phyloP scores from a whole-genome alignment of 345 rosid genomes.

The Bruguiera gymnorhiza region DNA sequence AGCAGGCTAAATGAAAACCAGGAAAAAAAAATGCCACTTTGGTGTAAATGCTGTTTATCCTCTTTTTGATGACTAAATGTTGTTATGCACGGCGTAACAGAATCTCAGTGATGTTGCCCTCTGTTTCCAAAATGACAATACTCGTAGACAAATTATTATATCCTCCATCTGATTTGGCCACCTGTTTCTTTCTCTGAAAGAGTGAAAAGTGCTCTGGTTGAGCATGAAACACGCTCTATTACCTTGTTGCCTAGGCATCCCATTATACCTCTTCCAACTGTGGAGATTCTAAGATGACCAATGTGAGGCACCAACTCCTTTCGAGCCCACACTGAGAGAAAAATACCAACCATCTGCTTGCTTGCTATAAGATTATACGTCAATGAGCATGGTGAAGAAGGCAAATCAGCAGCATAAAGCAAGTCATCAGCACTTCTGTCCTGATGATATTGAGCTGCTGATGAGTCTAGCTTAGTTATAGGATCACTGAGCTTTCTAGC shows the following conservation, averaged over 20 bases:
- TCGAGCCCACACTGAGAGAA: conserved; percentile 82
- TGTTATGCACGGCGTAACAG: no score
- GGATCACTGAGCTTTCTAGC: conserved; percentile 44
- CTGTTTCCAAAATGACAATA: no score
- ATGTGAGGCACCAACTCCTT: conserved; percentile 77
- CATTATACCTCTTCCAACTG: conserved; percentile 92
- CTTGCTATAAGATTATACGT: conserved; percentile 63
- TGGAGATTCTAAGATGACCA: conserved; percentile 75
- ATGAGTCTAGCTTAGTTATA: conserved; percentile 31
- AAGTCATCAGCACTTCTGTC: conserved; percentile 23
- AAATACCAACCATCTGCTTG: conserved; percentile 98
- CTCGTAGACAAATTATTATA: no score
- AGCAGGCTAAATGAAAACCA: no score
- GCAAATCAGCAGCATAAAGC: conserved; percentile 28
- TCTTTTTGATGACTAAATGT: no score
- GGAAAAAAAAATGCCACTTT: no score
- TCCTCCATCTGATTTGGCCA: no score
- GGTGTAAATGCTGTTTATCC: no score
- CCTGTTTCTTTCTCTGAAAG: neutral
- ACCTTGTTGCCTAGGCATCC: conserved; percentile 95
- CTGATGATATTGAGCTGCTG: conserved; percentile 29
- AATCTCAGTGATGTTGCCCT: no score
- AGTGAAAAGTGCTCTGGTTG: neutral
- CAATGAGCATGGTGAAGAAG: conserved; percentile 31
- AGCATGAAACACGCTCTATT: neutral